Percentiles rank a stretch among this genome's conserved stretches.
Conservation (phyloP, 225 moss, liverwort and hornwort species). For the Anthoceros angustus region DNA sequence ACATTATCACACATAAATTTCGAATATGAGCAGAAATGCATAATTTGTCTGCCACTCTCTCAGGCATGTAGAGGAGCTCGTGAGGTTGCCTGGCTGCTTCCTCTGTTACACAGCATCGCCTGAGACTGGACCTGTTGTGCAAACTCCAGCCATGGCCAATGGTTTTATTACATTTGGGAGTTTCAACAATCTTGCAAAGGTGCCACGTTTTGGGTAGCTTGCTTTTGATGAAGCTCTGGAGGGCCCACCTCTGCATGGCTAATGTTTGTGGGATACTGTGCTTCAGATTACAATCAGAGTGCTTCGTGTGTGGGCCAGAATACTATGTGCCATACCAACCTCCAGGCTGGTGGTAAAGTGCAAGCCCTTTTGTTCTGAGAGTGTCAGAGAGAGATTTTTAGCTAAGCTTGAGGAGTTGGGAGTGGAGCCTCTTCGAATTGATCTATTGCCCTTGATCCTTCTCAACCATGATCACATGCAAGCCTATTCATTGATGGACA, state of each 20-base stretch:
- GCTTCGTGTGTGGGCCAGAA: conserved; percentile 83
- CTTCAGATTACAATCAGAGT: conserved; percentile 86
- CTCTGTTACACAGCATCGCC: conserved; percentile 97
- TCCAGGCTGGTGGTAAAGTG: conserved; percentile 96
- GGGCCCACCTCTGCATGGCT: background rate
- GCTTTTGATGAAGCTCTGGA: background rate
- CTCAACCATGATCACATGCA: conserved; percentile 99
- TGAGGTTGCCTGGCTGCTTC: conserved; percentile 77
- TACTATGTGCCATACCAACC: conserved; percentile 61
- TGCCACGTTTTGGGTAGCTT: conserved; percentile 9
- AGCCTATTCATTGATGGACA: conserved; percentile 97
- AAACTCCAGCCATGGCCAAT: conserved; percentile 65
- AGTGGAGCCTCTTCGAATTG: conserved; percentile 77
- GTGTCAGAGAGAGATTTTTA: conserved; percentile 70
- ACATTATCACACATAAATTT: background rate
- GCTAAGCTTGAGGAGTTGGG: conserved; percentile 78
- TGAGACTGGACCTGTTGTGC: conserved; percentile 80
- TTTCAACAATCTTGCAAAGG: conserved; percentile 99
- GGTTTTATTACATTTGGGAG: conserved; percentile 96
- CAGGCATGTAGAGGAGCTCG: conserved; percentile 95
- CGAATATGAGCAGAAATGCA: background rate
- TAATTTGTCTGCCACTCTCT: background rate
- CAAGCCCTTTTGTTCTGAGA: conserved; percentile 97
- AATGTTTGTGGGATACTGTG: background rate
- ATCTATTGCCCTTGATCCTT: conserved; percentile 88